Evolutionary conservation across 2,329 filamentous ascomycete genomes (phyloP).

Genomic region (Aspergillus aculeatinus): DNA sequence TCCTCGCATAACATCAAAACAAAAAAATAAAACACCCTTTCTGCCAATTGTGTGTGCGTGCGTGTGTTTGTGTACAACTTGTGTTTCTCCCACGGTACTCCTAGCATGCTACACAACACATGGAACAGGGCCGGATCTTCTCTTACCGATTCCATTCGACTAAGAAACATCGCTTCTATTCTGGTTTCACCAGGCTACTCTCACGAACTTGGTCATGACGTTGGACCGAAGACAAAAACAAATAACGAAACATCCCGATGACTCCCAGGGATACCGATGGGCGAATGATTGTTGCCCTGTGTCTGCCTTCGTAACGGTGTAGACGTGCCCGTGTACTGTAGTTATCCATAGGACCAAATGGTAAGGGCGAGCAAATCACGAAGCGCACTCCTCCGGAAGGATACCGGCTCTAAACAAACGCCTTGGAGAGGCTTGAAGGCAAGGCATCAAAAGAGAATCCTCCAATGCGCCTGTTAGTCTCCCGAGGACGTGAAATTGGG

Average conservation of each 20-base stretch:
- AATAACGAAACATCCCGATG: background rate
- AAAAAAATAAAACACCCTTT: background rate
- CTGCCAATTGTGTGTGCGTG: too few species aligned
- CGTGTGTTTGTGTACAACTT: too few species aligned
- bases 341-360: background rate
- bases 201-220: background rate
- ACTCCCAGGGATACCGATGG: background rate
- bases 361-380: background rate
- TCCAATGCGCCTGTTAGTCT: too few species aligned
- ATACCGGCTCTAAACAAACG: background rate
- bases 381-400: background rate
- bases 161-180: background rate
- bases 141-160: background rate
- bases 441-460: background rate
- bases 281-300: background rate
- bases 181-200: too few species aligned
- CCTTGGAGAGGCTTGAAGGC: background rate
- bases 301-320: background rate
- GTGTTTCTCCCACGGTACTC: background rate
- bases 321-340: background rate
- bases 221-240: background rate
- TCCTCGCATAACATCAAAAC: slow-evolving; percentile 4
- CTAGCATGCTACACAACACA: background rate
- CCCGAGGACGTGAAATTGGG: background rate
- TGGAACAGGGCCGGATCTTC: background rate